Percentiles rank a stretch among this genome's conserved stretches.
phyloP scores from a whole-genome alignment of 192 early-diverging fungal species.

The Coemansia sp. region DNA sequence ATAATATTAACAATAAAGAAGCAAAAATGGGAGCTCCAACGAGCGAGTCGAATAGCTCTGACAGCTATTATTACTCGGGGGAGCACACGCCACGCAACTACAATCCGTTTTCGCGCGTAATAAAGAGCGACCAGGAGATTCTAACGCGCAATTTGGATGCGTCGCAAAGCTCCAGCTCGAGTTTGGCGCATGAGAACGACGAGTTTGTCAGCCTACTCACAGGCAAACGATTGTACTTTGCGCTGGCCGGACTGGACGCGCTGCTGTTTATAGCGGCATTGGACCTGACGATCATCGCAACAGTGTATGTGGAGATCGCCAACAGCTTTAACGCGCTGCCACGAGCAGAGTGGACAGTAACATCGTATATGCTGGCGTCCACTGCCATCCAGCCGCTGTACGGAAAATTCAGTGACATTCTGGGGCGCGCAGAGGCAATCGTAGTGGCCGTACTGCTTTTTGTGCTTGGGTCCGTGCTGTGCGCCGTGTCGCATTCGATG shows the following conservation, averaged over 20 bases:
- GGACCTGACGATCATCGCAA: constrained; percentile 85
- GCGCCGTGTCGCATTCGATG: constrained; percentile 72
- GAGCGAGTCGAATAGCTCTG: constrained; percentile 7
- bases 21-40: neutral
- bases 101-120: constrained; percentile 14
- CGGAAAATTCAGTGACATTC: constrained; percentile 88
- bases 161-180: neutral
- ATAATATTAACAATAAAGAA: neutral
- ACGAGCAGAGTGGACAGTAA: constrained; percentile 82
- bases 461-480: constrained; percentile 77
- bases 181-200: neutral
- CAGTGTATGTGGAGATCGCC: constrained; percentile 73
- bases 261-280: constrained; percentile 75
- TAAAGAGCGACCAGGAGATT: constrained; percentile 10
- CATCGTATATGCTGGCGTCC: constrained; percentile 65
- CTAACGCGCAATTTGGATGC: neutral
- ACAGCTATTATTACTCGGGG: constrained; percentile 4
- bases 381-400: constrained; percentile 68
- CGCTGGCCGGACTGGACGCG: constrained; percentile 57
- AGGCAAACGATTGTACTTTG: constrained; percentile 37
- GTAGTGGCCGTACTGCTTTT: constrained; percentile 75
- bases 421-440: constrained; percentile 82
- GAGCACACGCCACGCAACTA: constrained; percentile 11
- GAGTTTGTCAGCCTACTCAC: constrained; percentile 5
- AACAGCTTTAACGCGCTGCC: constrained; percentile 69